Conservation (phyloP, 1,284 basidiomycete genomes). For the Ceratobasidium sp. region DNA sequence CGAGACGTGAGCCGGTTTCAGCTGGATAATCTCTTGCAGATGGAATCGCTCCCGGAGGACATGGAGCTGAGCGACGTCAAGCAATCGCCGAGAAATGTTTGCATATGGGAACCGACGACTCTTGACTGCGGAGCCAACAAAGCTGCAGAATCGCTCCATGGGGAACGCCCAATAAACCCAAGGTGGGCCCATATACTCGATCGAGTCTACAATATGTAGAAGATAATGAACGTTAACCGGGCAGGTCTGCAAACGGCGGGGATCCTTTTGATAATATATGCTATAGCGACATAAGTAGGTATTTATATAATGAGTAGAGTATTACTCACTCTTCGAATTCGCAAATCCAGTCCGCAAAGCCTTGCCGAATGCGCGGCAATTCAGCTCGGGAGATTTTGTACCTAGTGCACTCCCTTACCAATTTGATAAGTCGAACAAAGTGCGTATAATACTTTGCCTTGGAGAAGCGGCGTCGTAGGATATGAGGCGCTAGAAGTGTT, state of each 20-base stretch:
- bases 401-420: constrained; percentile 57
- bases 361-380: constrained; percentile 55
- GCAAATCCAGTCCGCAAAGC: constrained; percentile 61
- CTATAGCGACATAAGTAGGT: constrained; percentile 51
- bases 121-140: constrained; percentile 51
- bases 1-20: not conserved
- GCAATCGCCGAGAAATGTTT: constrained; percentile 52
- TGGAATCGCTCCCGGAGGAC: constrained; percentile 52
- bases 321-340: constrained; percentile 60
- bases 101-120: constrained; percentile 53
- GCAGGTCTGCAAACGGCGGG: constrained; percentile 56
- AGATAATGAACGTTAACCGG: constrained; percentile 61
- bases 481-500: constrained; percentile 46
- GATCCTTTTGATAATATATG: constrained; percentile 59
- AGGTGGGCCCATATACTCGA: constrained; percentile 57
- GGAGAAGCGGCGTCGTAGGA: constrained; percentile 20
- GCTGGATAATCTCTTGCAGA: constrained; percentile 43
- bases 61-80: constrained; percentile 50
- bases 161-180: constrained; percentile 64
- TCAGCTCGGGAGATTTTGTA: constrained; percentile 59
- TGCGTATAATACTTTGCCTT: constrained; percentile 39
- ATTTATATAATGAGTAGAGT: not conserved
- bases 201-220: constrained; percentile 58
- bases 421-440: constrained; percentile 38
- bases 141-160: constrained; percentile 55